These are phyloP conservation scores for Ilyonectria mors-panacis DNA, from an alignment of 2,329 filamentous ascomycete genomes.

Conservation along the genomic window DNA sequence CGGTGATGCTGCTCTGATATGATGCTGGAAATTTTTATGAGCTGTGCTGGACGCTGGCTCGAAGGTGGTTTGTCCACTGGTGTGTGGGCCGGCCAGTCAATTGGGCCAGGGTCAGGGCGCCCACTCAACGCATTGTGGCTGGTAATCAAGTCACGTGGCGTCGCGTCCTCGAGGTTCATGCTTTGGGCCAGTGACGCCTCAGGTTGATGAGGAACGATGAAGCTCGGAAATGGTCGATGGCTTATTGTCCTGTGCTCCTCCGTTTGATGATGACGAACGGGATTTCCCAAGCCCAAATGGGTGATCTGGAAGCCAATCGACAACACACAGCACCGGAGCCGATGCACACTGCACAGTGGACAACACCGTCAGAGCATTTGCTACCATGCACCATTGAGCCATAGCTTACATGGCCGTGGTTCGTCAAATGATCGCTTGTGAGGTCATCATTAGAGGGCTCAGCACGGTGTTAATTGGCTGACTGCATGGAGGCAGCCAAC, in stretches of 20 bases:
- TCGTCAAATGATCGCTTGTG: conserved; percentile 8
- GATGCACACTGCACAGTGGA: background rate
- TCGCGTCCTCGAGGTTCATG: background rate
- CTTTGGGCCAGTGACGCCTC: background rate
- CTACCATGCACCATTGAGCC: background rate
- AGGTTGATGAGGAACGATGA: background rate
- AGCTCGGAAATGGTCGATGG: background rate
- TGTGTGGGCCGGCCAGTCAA: conserved; percentile 38
- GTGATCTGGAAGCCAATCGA: background rate
- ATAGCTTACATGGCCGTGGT: background rate
- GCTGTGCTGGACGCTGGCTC: conserved; percentile 42
- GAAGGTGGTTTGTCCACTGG: conserved; percentile 32
- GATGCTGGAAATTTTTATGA: conserved; percentile 57
- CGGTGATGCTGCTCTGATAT: conserved; percentile 42
- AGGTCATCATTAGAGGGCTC: conserved; percentile 4
- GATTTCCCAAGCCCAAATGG: no score
- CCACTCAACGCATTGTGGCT: conserved; percentile 38
- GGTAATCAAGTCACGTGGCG: conserved; percentile 45
- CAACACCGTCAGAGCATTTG: background rate
- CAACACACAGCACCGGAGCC: background rate
- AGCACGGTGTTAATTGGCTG: background rate
- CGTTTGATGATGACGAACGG: background rate
- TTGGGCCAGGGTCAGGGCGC: conserved; percentile 27
- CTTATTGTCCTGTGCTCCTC: background rate
- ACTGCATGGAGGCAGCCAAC: background rate